Conservation (phyloP, 129 eudicot genomes). For the Centella asiatica region DNA sequence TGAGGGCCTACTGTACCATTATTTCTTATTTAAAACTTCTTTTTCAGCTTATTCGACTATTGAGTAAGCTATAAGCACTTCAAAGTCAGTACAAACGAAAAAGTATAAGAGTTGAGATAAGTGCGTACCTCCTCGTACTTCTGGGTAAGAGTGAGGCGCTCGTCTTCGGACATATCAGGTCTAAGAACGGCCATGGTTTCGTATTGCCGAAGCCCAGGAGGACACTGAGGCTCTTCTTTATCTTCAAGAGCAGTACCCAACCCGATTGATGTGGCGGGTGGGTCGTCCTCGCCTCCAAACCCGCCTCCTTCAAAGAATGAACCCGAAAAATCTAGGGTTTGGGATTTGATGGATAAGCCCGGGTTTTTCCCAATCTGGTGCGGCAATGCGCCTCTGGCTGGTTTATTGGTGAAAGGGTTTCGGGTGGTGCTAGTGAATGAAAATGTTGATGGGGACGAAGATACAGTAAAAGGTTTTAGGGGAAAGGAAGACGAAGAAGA, state of each 20-base stretch:
- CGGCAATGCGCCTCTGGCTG: not conserved
- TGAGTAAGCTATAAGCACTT: too few species aligned
- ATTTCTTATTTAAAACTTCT: too few species aligned
- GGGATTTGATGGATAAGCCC: slow-evolving; percentile 38
- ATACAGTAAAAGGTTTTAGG: not conserved
- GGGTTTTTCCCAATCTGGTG: not conserved
- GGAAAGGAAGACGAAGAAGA: not conserved
- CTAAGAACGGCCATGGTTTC: slow-evolving; percentile 84
- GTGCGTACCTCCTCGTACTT: slow-evolving; percentile 77
- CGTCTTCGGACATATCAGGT: slow-evolving; percentile 94
- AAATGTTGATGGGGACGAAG: not conserved
- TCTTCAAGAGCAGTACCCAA: slow-evolving; percentile 48
- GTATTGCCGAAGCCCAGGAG: slow-evolving; percentile 79
- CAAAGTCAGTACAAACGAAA: too few species aligned
- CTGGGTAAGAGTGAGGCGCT: slow-evolving; percentile 75
- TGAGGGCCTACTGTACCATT: too few species aligned
- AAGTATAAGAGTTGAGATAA: not conserved
- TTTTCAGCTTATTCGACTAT: too few species aligned
- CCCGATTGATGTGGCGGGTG: slow-evolving; percentile 32
- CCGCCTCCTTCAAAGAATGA: slow-evolving; percentile 75
- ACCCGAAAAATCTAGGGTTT: slow-evolving; percentile 57
- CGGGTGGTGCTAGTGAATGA: not conserved
- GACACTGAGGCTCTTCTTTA: slow-evolving; percentile 80
- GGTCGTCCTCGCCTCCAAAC: slow-evolving; percentile 53
- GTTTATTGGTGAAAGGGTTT: not conserved